These are phyloP conservation scores for Saksenaea oblongispora DNA, from an alignment of 371 early-diverging fungal species.

Conservation along the genomic window DNA sequence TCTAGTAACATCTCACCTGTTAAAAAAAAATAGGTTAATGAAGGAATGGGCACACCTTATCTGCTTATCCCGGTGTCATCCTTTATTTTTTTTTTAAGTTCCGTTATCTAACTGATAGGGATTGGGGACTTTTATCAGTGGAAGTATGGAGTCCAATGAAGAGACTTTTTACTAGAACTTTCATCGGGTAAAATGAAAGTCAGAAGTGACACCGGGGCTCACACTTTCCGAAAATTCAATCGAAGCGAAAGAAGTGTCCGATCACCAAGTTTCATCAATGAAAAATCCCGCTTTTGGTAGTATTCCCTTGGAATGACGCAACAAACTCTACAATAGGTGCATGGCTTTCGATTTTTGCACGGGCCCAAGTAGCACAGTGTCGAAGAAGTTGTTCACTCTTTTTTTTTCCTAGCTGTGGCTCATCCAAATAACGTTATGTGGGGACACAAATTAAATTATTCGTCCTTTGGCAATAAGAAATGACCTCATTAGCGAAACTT, in stretches of 20 bases:
- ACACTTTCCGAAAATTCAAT: background rate
- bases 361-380: background rate
- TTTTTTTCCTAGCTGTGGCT: background rate
- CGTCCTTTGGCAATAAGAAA: background rate
- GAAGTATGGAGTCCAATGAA: too few species aligned
- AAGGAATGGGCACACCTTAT: background rate
- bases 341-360: background rate
- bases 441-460: background rate
- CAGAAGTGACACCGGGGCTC: background rate
- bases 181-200: conserved; percentile 4
- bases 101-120: background rate
- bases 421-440: background rate
- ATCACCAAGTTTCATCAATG: background rate
- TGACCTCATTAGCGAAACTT: background rate
- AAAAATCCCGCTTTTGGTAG: background rate
- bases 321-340: background rate
- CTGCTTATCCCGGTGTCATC: background rate
- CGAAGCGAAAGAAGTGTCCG: background rate
- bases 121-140: background rate
- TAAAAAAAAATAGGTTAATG: too few species aligned
- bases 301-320: background rate
- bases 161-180: background rate
- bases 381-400: background rate
- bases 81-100: background rate
- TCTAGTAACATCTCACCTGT: too few species aligned